These are phyloP conservation scores for Ustilago cynodontis DNA, from an alignment of 1,284 basidiomycete species.

Conservation along the genomic window DNA sequence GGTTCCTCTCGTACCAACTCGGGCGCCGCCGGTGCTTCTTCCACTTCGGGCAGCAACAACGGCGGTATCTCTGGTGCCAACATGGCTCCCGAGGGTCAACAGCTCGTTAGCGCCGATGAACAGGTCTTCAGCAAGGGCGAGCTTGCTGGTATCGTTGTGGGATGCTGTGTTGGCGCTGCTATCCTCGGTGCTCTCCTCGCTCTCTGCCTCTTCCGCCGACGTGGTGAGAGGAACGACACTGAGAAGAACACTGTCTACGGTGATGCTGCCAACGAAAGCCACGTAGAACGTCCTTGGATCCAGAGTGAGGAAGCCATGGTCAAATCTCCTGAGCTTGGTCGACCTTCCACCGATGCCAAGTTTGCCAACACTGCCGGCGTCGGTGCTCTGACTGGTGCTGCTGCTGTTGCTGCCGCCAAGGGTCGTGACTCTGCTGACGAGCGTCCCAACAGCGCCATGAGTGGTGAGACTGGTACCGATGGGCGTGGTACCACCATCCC, in stretches of 20 bases:
- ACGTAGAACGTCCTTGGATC: constrained; percentile 58
- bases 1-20: constrained; percentile 15
- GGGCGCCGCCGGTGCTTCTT: constrained; percentile 20
- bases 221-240: constrained; percentile 36
- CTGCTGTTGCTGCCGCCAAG: constrained; percentile 42
- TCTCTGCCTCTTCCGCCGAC: constrained; percentile 42
- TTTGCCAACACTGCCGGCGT: constrained; percentile 41
- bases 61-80: constrained; percentile 17
- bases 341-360: constrained; percentile 44
- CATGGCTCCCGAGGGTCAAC: constrained; percentile 36
- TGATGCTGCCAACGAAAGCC: constrained; percentile 39
- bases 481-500: constrained; percentile 62
- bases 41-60: constrained; percentile 11
- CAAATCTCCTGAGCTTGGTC: constrained; percentile 42
- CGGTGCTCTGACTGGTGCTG: constrained; percentile 42
- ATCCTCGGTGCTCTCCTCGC: constrained; percentile 57
- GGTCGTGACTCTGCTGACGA: constrained; percentile 45
- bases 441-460: constrained; percentile 54
- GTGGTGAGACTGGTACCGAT: constrained; percentile 55
- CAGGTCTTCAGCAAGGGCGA: constrained; percentile 34
- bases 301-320: constrained; percentile 53
- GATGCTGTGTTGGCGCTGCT: constrained; percentile 56
- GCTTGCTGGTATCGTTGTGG: constrained; percentile 60
- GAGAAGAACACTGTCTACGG: constrained; percentile 44
- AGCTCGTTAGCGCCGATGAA: constrained; percentile 35